Evolutionary conservation across 768 basidiomycete species (phyloP), one percentile per base, ranked within the genome.

Genomic region (Tylopilus subfusipes): DNA sequence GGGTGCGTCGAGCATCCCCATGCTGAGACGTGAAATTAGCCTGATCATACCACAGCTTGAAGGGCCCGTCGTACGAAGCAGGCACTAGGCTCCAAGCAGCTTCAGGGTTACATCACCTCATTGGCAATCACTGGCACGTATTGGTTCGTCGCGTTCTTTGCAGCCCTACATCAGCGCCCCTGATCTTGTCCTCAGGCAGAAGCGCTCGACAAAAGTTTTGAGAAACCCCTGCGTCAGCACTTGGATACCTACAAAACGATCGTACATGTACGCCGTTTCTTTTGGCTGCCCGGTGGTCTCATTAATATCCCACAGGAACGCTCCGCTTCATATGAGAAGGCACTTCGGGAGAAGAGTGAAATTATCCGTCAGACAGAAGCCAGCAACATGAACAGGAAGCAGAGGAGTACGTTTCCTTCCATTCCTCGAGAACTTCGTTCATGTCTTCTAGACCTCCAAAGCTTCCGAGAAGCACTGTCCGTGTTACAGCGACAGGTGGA

Each of bases 101-200:
- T 25, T 85, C 89, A 19, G 94, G 95, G 5, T 73, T 98, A 42
- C 92, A 96, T 69, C 90, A 95, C 69, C 81, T 98, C 59, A 86
- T 96, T 61, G 85, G 88, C 47, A 96, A 95, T 68, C 91, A 95
- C 60, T 93, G 90, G 82, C 91, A 93, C 69, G 84, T 98, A 53
- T 75, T 98, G 67, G 92, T 93, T 57, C 56, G 85, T 77, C 51
- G 38, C 27, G 34, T 54, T 34, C 22, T 42, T 57, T 57, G 50
- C 58, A 53, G 50, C 29, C 34, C 31, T 40, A 27, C 44, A 24
- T 47, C 24, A 47, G 48, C 19, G 29, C 47, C 49, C 24, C 49
- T 44, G 50, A 60, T 54, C 24, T 46, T 18, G 43, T 57, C 40
- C 29, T 31, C 58, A 94, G 92, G 86, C 90, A 10, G 90, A 93